phyloP scores from a whole-genome alignment of 2,329 filamentous ascomycete genomes.

The Helotiales sp. region DNA sequence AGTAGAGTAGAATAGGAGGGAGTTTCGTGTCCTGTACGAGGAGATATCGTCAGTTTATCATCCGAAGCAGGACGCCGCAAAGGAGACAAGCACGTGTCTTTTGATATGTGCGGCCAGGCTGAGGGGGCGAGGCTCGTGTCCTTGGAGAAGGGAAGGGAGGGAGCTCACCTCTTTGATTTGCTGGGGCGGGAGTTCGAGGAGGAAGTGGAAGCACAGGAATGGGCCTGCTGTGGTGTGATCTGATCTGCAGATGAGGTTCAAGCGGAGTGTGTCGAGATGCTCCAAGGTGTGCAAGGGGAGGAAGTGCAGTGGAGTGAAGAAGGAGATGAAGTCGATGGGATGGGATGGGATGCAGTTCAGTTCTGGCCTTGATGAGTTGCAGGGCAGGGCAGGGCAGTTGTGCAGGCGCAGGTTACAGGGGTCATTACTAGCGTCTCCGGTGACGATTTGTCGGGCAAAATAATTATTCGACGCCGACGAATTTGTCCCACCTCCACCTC shows the following conservation, averaged over 20 bases:
- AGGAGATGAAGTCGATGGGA: not conserved
- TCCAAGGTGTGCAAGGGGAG: not conserved
- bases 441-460: not conserved
- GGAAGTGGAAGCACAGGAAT: constrained; percentile 4
- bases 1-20: constrained; percentile 1
- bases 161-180: constrained; percentile 10
- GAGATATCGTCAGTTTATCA: not conserved
- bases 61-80: not conserved
- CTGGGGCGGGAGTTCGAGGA: not conserved
- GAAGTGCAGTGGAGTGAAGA: not conserved
- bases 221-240: not conserved
- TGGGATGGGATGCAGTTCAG: not conserved
- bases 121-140: constrained; percentile 4
- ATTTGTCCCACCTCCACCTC: not conserved
- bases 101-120: not conserved
- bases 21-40: not conserved
- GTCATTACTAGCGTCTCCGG: not conserved
- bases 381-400: not conserved
- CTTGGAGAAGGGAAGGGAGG: not conserved
- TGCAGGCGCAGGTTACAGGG: not conserved
- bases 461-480: not conserved
- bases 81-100: constrained; percentile 8
- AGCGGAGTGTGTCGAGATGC: not conserved
- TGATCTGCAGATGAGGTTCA: not conserved
- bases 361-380: not conserved